Conservation (phyloP, 331 rosid species). For the Malus hybrid region DNA sequence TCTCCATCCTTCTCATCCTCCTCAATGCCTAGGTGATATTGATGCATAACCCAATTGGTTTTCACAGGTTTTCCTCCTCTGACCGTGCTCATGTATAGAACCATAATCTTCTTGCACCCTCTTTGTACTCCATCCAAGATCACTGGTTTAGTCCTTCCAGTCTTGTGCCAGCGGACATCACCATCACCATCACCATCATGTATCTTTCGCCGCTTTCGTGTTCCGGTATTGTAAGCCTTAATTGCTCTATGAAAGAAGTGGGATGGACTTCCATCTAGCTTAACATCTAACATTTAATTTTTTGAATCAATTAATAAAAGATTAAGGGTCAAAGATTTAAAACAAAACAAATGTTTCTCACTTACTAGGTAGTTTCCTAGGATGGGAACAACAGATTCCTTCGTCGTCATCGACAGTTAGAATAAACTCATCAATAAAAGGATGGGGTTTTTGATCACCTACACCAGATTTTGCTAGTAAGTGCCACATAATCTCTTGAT, state of each 20-base stretch:
- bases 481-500: constrained; percentile 80
- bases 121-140: constrained; percentile 51
- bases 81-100: constrained; percentile 50
- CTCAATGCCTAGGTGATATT: constrained; percentile 73
- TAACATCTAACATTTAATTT: constrained; percentile 43
- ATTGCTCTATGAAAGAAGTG: constrained; percentile 88
- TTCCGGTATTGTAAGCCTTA: constrained; percentile 89
- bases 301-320: not conserved
- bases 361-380: constrained; percentile 74
- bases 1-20: constrained; percentile 76
- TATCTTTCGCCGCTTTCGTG: constrained; percentile 81
- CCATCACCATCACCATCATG: constrained; percentile 66
- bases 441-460: constrained; percentile 50
- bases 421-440: constrained; percentile 77
- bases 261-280: constrained; percentile 81
- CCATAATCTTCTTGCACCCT: constrained; percentile 96
- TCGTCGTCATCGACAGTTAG: constrained; percentile 52
- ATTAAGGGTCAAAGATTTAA: not conserved
- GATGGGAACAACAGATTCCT: constrained; percentile 87
- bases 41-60: constrained; percentile 96
- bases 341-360: constrained; percentile 1
- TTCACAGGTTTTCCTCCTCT: constrained; percentile 76
- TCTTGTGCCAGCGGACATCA: constrained; percentile 96
- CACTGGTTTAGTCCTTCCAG: constrained; percentile 85
- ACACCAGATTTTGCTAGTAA: constrained; percentile 69